Evolutionary conservation across 2,329 filamentous ascomycete genomes (phyloP), one percentile per base, ranked within the genome.

Genomic region (Colletotrichum neosansevieriae): DNA sequence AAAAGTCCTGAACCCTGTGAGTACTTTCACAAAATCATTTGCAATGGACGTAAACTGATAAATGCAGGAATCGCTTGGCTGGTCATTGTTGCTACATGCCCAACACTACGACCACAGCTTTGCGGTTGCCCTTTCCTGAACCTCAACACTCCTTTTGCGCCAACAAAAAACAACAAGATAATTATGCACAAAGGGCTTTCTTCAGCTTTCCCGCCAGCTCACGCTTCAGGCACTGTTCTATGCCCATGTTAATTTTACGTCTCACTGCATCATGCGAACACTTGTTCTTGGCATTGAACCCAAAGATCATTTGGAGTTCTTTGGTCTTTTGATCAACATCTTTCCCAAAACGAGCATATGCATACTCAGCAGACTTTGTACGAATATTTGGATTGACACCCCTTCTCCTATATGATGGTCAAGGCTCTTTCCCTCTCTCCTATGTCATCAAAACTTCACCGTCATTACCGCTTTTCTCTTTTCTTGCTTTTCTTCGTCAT

Each of bases 321-420:
- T 57, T 44, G 53, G 38, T 44, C 38, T 44, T 29, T 42, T 12
- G 38, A 44, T 44, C 34, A 57, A 24, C 19, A 13, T 36, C 17
- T 40, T 36, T 29, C 42, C 17, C 17, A 19, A 57, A 2, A 24
- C 36, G 11, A 38, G 36, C 36, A 38, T 15, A 57, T 19, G 53
- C 53, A 57, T 32, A 24, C 17, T 34, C 32, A 40, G 32, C 32
- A 24, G 17, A 24, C 44, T 50, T 59, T 59, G 57, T 59, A 57
- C 44, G 32, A 50, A 7, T 59, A 34, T 17, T 29, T 58, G 42
- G 29, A 59, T 40, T 32, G 24, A 40, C 56, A 19, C 19, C 17
- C 19, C 32, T 59, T 47, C 40, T 21, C 42, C 29, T 17, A 45
- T 29, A 38, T 24, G 11, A 32, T n/a, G 34, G 32, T 38, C 12